Evolutionary conservation across 2,329 filamentous ascomycete genomes (phyloP).

Genomic region (Onygena corvina): DNA sequence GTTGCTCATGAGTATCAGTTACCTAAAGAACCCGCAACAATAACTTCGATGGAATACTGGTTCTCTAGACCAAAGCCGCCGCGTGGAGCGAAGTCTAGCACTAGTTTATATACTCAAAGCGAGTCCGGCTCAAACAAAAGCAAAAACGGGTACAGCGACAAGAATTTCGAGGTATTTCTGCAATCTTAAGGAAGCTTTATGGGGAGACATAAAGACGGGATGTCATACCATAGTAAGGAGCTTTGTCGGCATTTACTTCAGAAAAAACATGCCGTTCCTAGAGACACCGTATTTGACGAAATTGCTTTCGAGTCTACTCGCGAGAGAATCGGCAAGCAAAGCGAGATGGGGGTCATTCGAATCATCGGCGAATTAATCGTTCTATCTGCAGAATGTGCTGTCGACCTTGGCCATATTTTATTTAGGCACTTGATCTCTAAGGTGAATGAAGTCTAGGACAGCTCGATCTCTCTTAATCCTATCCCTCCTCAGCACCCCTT

Average conservation of each 20-base stretch:
- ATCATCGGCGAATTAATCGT: constrained; percentile 28
- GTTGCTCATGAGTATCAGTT: constrained; percentile 16
- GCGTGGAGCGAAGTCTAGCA: constrained; percentile 17
- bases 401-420: constrained; percentile 20
- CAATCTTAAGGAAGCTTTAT: constrained; percentile 17
- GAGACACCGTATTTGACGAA: constrained; percentile 25
- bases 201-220: constrained; percentile 15
- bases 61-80: constrained; percentile 24
- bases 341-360: constrained; percentile 23
- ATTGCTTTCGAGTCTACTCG: constrained; percentile 25
- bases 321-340: constrained; percentile 19
- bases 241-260: constrained; percentile 21
- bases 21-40: constrained; percentile 20
- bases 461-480: constrained; percentile 28
- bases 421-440: constrained; percentile 30
- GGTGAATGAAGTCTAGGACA: constrained; percentile 36
- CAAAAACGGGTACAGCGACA: constrained; percentile 17
- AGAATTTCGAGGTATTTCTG: constrained; percentile 14
- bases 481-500: constrained; percentile 24
- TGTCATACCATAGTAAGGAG: constrained; percentile 19
- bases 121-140: constrained; percentile 17
- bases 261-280: constrained; percentile 18
- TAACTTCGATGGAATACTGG: constrained; percentile 6
- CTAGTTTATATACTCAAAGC: constrained; percentile 14
- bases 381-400: constrained; percentile 27